Conservation (phyloP, 1,139 yeast species). For the Debaryomycetaceae sp. region DNA sequence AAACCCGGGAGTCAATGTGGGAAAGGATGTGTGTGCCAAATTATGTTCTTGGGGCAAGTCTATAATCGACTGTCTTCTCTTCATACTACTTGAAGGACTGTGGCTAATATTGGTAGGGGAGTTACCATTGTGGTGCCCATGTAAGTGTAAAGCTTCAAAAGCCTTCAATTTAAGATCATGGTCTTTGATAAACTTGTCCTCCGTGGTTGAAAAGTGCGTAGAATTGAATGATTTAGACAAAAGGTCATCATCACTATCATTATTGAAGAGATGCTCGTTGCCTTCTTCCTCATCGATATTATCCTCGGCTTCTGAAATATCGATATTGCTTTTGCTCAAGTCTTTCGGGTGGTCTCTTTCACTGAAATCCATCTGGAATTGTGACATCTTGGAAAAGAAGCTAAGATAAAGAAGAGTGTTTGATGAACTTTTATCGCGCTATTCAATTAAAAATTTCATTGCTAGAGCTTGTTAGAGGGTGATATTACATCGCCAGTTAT, state of each 20-base stretch:
- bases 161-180: conserved; percentile 71
- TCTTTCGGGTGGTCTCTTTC: neutral
- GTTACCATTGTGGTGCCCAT: conserved; percentile 7
- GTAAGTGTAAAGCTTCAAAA: conserved; percentile 47
- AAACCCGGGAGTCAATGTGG: conserved; percentile 9
- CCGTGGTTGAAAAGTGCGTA: conserved; percentile 64
- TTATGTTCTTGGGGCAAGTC: conserved; percentile 36
- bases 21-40: neutral
- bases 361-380: neutral
- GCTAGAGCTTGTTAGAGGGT: neutral
- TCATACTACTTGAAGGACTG: conserved; percentile 23
- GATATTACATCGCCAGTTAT: neutral
- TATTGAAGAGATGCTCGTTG: neutral
- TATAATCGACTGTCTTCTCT: conserved; percentile 49
- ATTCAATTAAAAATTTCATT: neutral
- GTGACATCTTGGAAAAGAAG: neutral
- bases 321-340: neutral
- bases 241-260: conserved; percentile 25
- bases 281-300: neutral
- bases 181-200: conserved; percentile 63
- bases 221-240: conserved; percentile 33
- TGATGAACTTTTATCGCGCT: neutral
- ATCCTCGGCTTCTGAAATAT: neutral
- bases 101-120: conserved; percentile 12
- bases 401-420: neutral